Percentiles rank a stretch among this genome's conserved stretches.
Evolutionary conservation across 2,329 filamentous ascomycete species (phyloP).

Genomic region (Macrophomina pseudophaseolina): DNA sequence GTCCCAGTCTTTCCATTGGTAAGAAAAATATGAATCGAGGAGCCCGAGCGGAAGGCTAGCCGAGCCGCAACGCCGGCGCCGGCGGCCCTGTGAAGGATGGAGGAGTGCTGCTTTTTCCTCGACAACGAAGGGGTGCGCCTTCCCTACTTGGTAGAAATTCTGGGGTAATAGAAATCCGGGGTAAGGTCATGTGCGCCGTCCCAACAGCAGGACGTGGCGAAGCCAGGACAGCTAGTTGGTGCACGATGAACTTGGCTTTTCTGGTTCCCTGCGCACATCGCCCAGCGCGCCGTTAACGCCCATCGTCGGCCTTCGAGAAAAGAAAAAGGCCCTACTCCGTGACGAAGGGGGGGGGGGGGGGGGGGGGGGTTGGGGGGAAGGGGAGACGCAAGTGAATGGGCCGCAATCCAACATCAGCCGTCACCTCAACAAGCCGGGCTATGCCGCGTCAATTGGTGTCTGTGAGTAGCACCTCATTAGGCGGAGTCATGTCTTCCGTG

Average conservation of each 20-base stretch:
- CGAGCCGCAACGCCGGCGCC: background rate
- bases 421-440: too few species aligned
- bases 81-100: background rate
- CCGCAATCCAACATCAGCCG: too few species aligned
- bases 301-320: slow-evolving; percentile 13
- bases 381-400: too few species aligned
- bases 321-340: background rate
- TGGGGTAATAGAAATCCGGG: slow-evolving; percentile 25
- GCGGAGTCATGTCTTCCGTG: too few species aligned
- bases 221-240: background rate
- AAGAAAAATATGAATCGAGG: background rate
- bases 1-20: slow-evolving; percentile 1
- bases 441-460: too few species aligned
- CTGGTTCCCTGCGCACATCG: slow-evolving; percentile 13
- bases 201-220: background rate
- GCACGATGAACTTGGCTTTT: background rate
- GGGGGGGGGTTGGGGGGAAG: too few species aligned
- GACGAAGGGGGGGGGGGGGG: background rate
- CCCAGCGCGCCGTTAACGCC: slow-evolving; percentile 13
- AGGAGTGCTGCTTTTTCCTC: background rate
- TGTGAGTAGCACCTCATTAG: too few species aligned
- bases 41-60: slow-evolving; percentile 14
- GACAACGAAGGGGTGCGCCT: background rate
- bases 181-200: slow-evolving; percentile 20
- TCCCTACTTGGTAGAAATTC: slow-evolving; percentile 7